These are phyloP conservation scores for Ustilago tritici DNA, from an alignment of 1,284 basidiomycete species.

Conservation along the genomic window DNA sequence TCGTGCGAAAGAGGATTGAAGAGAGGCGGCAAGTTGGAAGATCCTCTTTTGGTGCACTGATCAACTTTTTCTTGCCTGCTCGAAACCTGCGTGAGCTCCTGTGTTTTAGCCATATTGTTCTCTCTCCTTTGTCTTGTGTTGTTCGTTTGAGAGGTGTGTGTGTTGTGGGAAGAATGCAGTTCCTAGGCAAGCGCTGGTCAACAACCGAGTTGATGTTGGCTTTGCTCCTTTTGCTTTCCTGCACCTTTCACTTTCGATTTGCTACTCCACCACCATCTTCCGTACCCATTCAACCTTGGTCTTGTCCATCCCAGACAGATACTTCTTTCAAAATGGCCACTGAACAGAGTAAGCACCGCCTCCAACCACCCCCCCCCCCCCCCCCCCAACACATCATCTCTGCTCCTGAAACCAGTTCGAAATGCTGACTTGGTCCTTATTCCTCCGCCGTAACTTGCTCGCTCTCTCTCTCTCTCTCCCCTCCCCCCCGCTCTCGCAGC, in stretches of 20 bases:
- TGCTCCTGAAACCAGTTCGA: no score
- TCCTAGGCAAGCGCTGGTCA: conserved; percentile 9
- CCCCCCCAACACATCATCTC: not conserved
- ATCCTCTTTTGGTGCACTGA: not conserved
- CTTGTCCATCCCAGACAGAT: conserved; percentile 13
- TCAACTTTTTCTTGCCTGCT: not conserved
- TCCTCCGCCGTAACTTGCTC: not conserved
- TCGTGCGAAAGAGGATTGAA: conserved; percentile 11
- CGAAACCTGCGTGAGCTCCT: not conserved
- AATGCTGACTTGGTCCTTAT: not conserved
- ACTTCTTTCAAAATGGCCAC: conserved; percentile 60
- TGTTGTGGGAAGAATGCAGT: conserved; percentile 6
- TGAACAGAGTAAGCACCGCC: conserved; percentile 59
- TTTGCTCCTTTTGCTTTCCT: conserved; percentile 24
- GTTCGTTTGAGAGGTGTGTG: not conserved
- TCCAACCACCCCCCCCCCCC: not conserved
- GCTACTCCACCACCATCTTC: conserved; percentile 7
- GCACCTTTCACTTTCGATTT: conserved; percentile 9
- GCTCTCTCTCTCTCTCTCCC: not conserved
- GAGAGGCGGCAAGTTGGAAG: not conserved
- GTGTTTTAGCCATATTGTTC: not conserved
- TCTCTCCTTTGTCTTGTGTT: not conserved
- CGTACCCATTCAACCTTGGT: conserved; percentile 14
- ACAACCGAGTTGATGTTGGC: conserved; percentile 20
- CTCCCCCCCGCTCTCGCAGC: conserved; percentile 19